These are phyloP conservation scores for Kluyveromyces wickerhamii DNA, from an alignment of 805 yeast genomes.

Conservation along the genomic window DNA sequence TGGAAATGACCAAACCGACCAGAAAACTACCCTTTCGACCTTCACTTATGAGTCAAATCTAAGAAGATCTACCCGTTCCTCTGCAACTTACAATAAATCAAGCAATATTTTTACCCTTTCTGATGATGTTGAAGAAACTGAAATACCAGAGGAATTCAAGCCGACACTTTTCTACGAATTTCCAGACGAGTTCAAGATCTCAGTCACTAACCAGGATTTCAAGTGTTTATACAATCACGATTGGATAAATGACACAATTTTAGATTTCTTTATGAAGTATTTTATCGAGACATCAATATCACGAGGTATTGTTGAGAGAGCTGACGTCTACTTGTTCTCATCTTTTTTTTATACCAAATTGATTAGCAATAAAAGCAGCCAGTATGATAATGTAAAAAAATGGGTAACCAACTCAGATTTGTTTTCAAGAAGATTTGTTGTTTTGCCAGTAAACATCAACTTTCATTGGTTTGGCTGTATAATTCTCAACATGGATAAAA, in stretches of 20 bases:
- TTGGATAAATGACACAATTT: conserved; percentile 84
- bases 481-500: conserved; percentile 42
- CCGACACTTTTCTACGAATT: conserved; percentile 46
- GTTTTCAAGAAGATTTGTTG: conserved; percentile 47
- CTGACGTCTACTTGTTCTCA: conserved; percentile 54
- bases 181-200: conserved; percentile 44
- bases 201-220: conserved; percentile 63
- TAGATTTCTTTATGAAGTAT: conserved; percentile 73
- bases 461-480: conserved; percentile 87
- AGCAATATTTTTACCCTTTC: background rate
- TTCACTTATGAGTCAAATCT: conserved; percentile 1
- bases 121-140: conserved; percentile 15
- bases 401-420: conserved; percentile 74
- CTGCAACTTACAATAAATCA: background rate
- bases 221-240: conserved; percentile 69
- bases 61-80: background rate
- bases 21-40: background rate
- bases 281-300: conserved; percentile 35
- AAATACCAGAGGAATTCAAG: conserved; percentile 24
- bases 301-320: conserved; percentile 23
- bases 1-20: background rate
- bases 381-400: conserved; percentile 56
- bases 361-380: conserved; percentile 32
- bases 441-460: conserved; percentile 75
- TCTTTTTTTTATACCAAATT: conserved; percentile 77